Evolutionary conservation across 768 basidiomycete genomes (phyloP).

Genomic region (Psilocybe sp.): DNA sequence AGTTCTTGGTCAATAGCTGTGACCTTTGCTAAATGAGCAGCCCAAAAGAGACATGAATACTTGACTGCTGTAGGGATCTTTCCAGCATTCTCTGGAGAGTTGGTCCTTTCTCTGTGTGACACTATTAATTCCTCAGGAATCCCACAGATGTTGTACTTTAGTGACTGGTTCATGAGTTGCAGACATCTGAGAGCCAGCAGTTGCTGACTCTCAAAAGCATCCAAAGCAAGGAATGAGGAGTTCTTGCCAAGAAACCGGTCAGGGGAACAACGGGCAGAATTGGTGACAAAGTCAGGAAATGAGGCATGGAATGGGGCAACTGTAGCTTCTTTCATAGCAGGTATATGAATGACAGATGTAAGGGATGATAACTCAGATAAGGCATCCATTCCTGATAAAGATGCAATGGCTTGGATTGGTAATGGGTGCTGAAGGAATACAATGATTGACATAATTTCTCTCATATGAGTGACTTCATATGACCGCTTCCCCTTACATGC

Average conservation of each 20-base stretch:
- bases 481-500: background rate
- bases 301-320: conserved; percentile 11
- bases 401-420: conserved; percentile 6
- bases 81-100: background rate
- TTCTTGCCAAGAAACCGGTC: background rate
- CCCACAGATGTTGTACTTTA: conserved; percentile 10
- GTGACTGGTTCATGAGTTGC: conserved; percentile 5
- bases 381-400: background rate
- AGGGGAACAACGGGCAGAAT: conserved; percentile 8
- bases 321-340: background rate
- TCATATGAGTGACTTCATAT: background rate
- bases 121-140: background rate
- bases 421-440: conserved; percentile 11
- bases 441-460: no score
- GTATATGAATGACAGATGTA: conserved; percentile 1
- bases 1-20: background rate
- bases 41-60: conserved; percentile 14
- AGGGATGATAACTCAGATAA: background rate
- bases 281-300: conserved; percentile 10
- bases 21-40: conserved; percentile 11
- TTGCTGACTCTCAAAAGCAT: background rate
- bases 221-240: conserved; percentile 5
- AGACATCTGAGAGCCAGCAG: conserved; percentile 8
- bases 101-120: conserved; percentile 1
- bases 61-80: conserved; percentile 10